Percentiles rank a stretch among this genome's conserved stretches.
phyloP scores from a whole-genome alignment of 2,329 filamentous ascomycete genomes.

The Thelonectria discophora region DNA sequence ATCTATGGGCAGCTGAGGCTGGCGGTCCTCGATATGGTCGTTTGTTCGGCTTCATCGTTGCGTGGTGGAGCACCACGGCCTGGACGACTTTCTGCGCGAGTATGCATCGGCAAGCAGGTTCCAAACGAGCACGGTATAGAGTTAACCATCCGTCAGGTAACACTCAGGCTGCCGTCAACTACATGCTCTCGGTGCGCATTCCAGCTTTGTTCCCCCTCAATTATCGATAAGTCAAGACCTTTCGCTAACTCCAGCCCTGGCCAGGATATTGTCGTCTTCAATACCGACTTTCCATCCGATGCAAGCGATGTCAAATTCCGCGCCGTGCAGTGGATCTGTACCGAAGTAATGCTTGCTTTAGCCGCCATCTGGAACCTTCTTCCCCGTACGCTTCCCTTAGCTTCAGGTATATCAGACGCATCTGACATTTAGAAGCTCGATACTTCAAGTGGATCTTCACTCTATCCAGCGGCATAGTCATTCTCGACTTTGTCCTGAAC shows the following conservation, averaged over 20 bases:
- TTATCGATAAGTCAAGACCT: background rate
- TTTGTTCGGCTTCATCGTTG: slow-evolving; percentile 67
- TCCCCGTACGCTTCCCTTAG: slow-evolving; percentile 53
- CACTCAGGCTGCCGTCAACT: slow-evolving; percentile 60
- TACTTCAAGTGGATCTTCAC: slow-evolving; percentile 61
- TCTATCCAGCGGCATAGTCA: slow-evolving; percentile 58
- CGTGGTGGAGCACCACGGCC: slow-evolving; percentile 70
- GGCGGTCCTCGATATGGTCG: slow-evolving; percentile 64
- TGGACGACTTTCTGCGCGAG: slow-evolving; percentile 68
- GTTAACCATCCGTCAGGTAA: slow-evolving; percentile 47
- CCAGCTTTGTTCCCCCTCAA: background rate
- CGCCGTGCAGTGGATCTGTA: slow-evolving; percentile 68
- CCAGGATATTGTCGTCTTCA: slow-evolving; percentile 66
- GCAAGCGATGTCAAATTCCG: slow-evolving; percentile 63
- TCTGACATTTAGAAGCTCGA: slow-evolving; percentile 44
- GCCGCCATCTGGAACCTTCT: slow-evolving; percentile 60
- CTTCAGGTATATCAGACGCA: no score
- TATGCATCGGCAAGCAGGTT: slow-evolving; percentile 30
- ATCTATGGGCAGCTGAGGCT: slow-evolving; percentile 68
- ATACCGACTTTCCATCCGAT: slow-evolving; percentile 63
- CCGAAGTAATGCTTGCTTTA: slow-evolving; percentile 60
- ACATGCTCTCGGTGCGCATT: slow-evolving; percentile 58
- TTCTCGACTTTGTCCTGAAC: slow-evolving; percentile 67
- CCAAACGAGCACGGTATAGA: background rate
- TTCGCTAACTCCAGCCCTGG: background rate